Percentiles rank a stretch among this genome's conserved stretches.
Evolutionary conservation across 2,329 filamentous ascomycete genomes (phyloP).

Genomic region (Ploettnerulaceae sp.): DNA sequence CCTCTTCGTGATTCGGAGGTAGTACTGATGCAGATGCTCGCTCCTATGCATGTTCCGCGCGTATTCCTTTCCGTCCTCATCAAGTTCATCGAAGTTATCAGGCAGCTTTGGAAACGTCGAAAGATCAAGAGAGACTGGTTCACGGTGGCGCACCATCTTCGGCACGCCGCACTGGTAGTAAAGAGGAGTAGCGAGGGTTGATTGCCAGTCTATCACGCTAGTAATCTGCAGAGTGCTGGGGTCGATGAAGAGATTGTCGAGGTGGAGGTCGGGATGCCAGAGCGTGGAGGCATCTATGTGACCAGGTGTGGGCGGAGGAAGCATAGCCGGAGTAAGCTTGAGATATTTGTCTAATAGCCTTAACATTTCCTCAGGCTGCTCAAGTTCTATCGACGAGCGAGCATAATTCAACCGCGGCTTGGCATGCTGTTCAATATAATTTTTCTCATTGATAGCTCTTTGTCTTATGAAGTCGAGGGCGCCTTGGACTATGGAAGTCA

Average conservation of each 20-base stretch:
- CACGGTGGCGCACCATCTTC: slow-evolving; percentile 10
- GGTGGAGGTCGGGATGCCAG: slow-evolving; percentile 27
- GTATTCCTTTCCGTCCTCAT: slow-evolving; percentile 7
- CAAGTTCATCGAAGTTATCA: neutral
- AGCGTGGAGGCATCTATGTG: neutral
- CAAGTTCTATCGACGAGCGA: neutral
- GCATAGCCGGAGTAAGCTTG: neutral
- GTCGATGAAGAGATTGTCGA: slow-evolving; percentile 25
- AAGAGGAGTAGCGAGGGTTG: neutral
- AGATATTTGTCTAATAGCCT: neutral
- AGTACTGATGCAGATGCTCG: neutral
- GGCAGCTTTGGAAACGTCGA: neutral
- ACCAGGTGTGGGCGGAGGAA: neutral
- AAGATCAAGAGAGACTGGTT: slow-evolving; percentile 5
- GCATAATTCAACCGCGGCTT: neutral
- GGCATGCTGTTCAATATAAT: neutral
- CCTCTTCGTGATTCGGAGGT: neutral
- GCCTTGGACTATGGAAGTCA: neutral
- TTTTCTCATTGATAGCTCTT: neutral
- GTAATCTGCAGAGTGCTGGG: slow-evolving; percentile 18
- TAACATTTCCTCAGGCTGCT: neutral
- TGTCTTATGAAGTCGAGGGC: neutral
- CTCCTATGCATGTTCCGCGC: slow-evolving; percentile 1
- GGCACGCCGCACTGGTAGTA: neutral
- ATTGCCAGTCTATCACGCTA: slow-evolving; percentile 20